Evolutionary conservation across 2,329 filamentous ascomycete genomes (phyloP).

Genomic region (Rachicladosporium sp.): DNA sequence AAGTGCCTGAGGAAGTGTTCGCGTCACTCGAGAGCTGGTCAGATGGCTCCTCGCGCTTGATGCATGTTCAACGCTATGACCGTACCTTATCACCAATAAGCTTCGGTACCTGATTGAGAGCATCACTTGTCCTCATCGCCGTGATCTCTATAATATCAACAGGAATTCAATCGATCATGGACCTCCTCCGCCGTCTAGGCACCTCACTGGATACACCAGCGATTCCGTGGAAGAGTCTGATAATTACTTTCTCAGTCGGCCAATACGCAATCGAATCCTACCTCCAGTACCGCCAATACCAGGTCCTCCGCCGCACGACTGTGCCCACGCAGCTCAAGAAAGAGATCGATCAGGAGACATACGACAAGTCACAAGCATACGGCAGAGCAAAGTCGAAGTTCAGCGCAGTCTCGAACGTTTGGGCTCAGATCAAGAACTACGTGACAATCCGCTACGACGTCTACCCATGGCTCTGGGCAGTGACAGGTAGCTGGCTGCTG

Average conservation of each 20-base stretch:
- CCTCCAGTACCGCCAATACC: constrained; percentile 81
- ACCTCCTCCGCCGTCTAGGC: constrained; percentile 51
- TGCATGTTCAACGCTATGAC: no score
- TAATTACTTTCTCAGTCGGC: constrained; percentile 84
- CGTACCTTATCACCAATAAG: no score
- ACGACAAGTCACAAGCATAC: constrained; percentile 76
- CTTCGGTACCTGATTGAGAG: no score
- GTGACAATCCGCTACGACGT: constrained; percentile 83
- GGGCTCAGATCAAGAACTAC: constrained; percentile 76
- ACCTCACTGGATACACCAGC: constrained; percentile 77
- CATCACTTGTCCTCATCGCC: no score
- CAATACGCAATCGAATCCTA: constrained; percentile 86
- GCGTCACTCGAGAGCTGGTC: no score
- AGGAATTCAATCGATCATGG: constrained; percentile 14
- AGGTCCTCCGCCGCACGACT: constrained; percentile 64
- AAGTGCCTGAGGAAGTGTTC: no score
- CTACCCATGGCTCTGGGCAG: constrained; percentile 78
- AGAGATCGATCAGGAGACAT: constrained; percentile 80
- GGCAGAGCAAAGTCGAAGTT: constrained; percentile 92
- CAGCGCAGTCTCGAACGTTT: constrained; percentile 67
- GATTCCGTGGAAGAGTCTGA: constrained; percentile 95
- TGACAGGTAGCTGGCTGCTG: constrained; percentile 63
- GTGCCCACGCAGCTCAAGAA: constrained; percentile 77
- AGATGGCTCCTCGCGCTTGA: no score
- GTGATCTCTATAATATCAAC: no score